Conservation (phyloP, 345 rosid genomes). For the thale cress (Arabidopsis thaliana) region TAIR10.1 NC_003074.8:514501-515000, state of each 20-base stretch:
- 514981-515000: constrained; percentile 66
- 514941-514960: constrained; percentile 58
- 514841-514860: constrained; percentile 74
- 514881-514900: constrained; percentile 63
- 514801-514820: constrained; percentile 73
- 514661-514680: constrained; percentile 43
- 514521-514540: constrained; percentile 62
- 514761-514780: constrained; percentile 57
- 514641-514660: constrained; percentile 63
- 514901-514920: constrained; percentile 56
- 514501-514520: constrained; percentile 73
- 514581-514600: constrained; percentile 43
- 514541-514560: constrained; percentile 75
- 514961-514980: constrained; percentile 55
- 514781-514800: constrained; percentile 64
- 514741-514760: constrained; percentile 61
- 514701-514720: constrained; percentile 61
- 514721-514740: constrained; percentile 67
- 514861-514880: constrained; percentile 52
- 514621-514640: constrained; percentile 68
- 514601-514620: constrained; percentile 37
- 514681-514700: constrained; percentile 68
- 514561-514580: constrained; percentile 52
- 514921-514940: constrained; percentile 60
- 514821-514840: constrained; percentile 60